Percentiles rank a stretch among this genome's conserved stretches.
phyloP scores from a whole-genome alignment of 257 asterid genomes.

The Nyctanthes arbortristis region DNA sequence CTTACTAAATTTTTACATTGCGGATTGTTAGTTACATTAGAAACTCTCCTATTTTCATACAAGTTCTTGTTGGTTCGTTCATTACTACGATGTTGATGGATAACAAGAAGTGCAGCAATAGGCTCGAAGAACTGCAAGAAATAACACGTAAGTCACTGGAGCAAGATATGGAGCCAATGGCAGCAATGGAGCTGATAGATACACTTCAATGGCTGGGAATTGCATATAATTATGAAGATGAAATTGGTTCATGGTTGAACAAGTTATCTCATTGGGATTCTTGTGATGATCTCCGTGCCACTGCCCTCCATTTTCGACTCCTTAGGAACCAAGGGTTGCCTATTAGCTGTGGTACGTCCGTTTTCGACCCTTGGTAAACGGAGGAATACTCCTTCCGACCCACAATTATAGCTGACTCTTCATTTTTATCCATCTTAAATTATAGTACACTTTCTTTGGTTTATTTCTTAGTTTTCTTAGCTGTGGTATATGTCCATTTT shows the following conservation, averaged over 20 bases:
- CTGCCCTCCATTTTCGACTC: conserved; percentile 22
- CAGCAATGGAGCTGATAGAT: conserved; percentile 19
- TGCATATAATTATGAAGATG: conserved; percentile 12
- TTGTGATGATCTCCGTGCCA: conserved; percentile 12
- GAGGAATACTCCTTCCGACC: too few relatives aligned
- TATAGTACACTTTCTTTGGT: too few relatives aligned
- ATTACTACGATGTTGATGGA: too few relatives aligned
- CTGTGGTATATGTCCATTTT: too few relatives aligned
- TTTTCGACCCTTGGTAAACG: too few relatives aligned
- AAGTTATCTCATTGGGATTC: conserved; percentile 17
- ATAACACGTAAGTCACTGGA: neutral
- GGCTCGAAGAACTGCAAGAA: neutral
- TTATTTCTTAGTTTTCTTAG: too few relatives aligned
- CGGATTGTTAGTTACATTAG: too few relatives aligned
- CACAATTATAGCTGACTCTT: too few relatives aligned
- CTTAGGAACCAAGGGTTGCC: conserved; percentile 15
- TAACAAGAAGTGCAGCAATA: neutral
- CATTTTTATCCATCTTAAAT: too few relatives aligned
- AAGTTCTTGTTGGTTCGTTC: too few relatives aligned
- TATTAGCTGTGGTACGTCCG: conserved; percentile 10
- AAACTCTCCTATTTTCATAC: too few relatives aligned
- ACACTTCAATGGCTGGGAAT: conserved; percentile 24
- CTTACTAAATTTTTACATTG: too few relatives aligned
- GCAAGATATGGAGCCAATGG: conserved; percentile 6
- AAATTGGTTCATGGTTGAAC: conserved; percentile 17